These are phyloP conservation scores for carrot (Daucus carota) DNA, from an alignment of 129 eudicot species.

Conservation along the genomic window DNA sequence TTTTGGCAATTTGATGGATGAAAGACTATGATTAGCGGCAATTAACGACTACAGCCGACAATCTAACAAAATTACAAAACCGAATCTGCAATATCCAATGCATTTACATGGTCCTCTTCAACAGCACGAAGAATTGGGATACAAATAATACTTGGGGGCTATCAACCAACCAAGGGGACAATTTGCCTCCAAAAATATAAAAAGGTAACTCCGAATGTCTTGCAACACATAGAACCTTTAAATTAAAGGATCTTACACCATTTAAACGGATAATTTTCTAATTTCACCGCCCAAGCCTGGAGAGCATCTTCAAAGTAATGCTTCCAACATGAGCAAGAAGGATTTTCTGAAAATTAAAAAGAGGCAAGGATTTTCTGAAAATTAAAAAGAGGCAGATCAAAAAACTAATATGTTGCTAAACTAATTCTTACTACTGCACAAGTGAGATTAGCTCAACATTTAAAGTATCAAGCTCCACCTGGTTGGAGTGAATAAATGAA, in stretches of 20 bases:
- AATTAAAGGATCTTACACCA: slow-evolving; percentile 1
- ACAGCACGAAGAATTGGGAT: slow-evolving; percentile 14
- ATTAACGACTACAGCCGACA: slow-evolving; percentile 4
- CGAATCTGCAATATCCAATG: slow-evolving; percentile 19
- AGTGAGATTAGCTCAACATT: too few species aligned
- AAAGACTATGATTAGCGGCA: too few species aligned
- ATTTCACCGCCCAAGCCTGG: not conserved
- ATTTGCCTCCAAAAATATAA: slow-evolving; percentile 2
- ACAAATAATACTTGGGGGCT: not conserved
- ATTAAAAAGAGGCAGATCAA: not conserved
- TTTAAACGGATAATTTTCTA: slow-evolving; percentile 5
- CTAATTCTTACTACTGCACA: not conserved
- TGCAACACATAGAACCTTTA: slow-evolving; percentile 3
- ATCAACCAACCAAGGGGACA: not conserved
- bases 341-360: not conserved
- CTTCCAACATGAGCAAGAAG: not conserved
- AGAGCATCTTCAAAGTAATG: not conserved
- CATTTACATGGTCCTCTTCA: slow-evolving; percentile 13
- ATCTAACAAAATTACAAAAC: slow-evolving; percentile 10
- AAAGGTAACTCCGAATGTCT: not conserved
- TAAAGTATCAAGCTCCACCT: too few species aligned
- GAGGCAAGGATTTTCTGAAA: not conserved
- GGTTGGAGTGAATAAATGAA: too few species aligned
- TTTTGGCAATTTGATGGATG: too few species aligned
- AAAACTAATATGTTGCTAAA: not conserved